Base-by-base conservation (phyloP, 176 grass and related monocot genomes). In the Cenchrus americanus region DNA sequence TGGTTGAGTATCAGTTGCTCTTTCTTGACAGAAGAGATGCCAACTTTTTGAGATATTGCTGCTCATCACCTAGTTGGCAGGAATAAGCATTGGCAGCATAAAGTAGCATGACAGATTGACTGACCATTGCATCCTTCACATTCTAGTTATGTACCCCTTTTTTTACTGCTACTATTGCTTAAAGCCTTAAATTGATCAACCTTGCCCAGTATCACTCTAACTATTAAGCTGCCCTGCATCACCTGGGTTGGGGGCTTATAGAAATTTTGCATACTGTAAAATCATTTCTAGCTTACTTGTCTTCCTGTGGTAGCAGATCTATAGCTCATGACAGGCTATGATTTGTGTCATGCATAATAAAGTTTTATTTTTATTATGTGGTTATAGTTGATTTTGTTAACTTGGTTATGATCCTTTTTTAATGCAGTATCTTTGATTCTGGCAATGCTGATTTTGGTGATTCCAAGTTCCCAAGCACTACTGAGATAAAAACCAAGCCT, bases 401-500 rank as follows among this genome's bases (percentile, higher is more conserved):
- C 71, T 19, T 66, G n/a, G 37, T 73, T 73, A 74, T 5, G n/a
- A 9, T 75, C 7, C 8, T 82, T 12, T 4, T 62, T 30, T 57
- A 48, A 71, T 89, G 85, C 82, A 99, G 93, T 68, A 96, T 94
- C 55, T 99, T 99, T 81, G 96, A 99, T 46, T 90, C 96, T 14
- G 96, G 91, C 59, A 89, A 89, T n/a, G 61, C 73, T 52, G 86
- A 90, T 51, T 81, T 89, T 81, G 84, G 83, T 2, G 67, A 93
- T 82, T 83, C 93, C 11, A 96, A 93, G 86, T 90, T 93, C 44
- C 89, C 83, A 80, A 92, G 80, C 72, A 92, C 89, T 18, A 54
- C 85, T 51, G 92, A 93, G 83, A 85, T 96, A 57, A 96, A 99
- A 82, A 94, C 86, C 53, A 99, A 92, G 73, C 89, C 96, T 65